Evolutionary conservation across 768 basidiomycete species (phyloP).

Genomic region (Pleurotus tuoliensis): DNA sequence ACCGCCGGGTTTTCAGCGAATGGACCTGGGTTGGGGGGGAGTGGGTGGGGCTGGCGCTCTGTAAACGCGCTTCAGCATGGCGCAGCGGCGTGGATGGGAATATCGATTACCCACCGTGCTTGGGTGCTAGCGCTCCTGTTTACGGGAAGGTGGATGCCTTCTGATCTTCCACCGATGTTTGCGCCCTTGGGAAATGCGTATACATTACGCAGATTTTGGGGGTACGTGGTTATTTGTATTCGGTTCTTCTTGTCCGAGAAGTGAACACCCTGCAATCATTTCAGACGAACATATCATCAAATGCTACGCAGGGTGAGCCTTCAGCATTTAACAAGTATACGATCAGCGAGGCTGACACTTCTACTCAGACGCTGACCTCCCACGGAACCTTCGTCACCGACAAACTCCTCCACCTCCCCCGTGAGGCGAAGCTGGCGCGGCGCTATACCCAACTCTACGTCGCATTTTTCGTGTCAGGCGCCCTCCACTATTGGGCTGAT

Average conservation of each 20-base stretch:
- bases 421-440: conserved; percentile 16
- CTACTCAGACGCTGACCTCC: conserved; percentile 5
- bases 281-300: conserved; percentile 30
- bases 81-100: neutral
- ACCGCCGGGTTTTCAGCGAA: neutral
- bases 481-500: conserved; percentile 23
- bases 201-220: conserved; percentile 30
- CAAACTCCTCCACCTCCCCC: neutral
- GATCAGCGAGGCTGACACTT: conserved; percentile 5
- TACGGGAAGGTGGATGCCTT: conserved; percentile 9
- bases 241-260: neutral
- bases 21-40: neutral
- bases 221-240: conserved; percentile 14
- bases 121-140: neutral
- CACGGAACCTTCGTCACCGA: neutral
- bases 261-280: neutral
- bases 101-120: neutral
- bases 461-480: conserved; percentile 27
- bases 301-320: conserved; percentile 19
- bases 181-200: conserved; percentile 24
- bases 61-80: neutral
- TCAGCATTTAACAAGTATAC: too few relatives aligned
- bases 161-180: conserved; percentile 25
- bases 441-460: conserved; percentile 25
- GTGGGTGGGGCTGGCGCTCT: neutral